phyloP scores from a whole-genome alignment of 2,329 filamentous ascomycete species.

The Aspergillus sp. region DNA sequence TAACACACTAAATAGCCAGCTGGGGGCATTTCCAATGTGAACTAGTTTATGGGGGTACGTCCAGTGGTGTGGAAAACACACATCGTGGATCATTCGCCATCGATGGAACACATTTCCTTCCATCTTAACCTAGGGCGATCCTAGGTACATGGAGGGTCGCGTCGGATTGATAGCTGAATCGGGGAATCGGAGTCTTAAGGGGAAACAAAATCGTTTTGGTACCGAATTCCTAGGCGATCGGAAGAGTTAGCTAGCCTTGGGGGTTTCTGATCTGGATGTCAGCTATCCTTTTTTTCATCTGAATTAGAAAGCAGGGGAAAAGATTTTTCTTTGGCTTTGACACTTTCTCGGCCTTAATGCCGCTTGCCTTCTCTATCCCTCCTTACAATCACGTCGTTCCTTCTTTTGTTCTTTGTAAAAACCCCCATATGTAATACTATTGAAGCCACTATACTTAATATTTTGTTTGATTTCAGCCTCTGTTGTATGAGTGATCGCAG shows the following conservation, averaged over 20 bases:
- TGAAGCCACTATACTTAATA: neutral
- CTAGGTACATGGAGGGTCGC: slow-evolving; percentile 1
- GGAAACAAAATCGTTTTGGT: neutral
- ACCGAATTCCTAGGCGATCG: neutral
- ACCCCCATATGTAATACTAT: slow-evolving; percentile 3
- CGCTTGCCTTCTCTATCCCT: neutral
- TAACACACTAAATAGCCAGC: neutral
- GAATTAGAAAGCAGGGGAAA: neutral
- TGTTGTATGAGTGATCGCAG: neutral
- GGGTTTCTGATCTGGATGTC: neutral
- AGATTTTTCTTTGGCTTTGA: neutral
- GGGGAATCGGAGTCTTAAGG: neutral
- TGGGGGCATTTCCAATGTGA: neutral
- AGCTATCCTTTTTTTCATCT: neutral
- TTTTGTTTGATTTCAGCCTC: neutral
- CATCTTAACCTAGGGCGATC: neutral
- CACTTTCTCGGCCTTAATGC: neutral
- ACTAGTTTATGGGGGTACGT: neutral
- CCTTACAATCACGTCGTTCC: neutral
- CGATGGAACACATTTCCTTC: neutral
- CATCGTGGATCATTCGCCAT: neutral
- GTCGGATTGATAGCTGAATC: neutral
- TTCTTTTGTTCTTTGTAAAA: neutral
- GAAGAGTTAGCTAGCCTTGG: neutral
- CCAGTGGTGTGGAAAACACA: neutral